phyloP scores from a whole-genome alignment of 805 yeast species.

The Torulaspora microellipsoides region DNA sequence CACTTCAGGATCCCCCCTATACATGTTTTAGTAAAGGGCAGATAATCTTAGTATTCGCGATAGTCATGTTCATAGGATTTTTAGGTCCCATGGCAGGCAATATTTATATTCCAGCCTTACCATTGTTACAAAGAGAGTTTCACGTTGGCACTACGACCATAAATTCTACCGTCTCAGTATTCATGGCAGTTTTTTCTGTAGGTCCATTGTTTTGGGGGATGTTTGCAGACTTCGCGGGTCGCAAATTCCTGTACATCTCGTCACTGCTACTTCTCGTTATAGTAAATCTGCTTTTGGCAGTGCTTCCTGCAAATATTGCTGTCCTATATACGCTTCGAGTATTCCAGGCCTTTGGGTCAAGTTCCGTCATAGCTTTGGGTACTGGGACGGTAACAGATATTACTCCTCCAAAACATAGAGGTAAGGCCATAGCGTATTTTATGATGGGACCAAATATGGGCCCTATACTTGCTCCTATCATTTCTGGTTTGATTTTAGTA shows the following conservation, averaged over 20 bases:
- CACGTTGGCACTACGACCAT: constrained; percentile 40
- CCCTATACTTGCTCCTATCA: constrained; percentile 79
- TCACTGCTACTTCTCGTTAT: constrained; percentile 55
- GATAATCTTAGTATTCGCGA: constrained; percentile 32
- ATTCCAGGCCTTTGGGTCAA: constrained; percentile 80
- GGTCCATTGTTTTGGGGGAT: constrained; percentile 56
- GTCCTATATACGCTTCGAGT: constrained; percentile 62
- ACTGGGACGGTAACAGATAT: constrained; percentile 87
- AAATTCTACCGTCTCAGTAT: constrained; percentile 54
- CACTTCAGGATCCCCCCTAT: constrained; percentile 18
- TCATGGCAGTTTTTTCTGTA: constrained; percentile 52
- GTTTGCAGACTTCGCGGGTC: constrained; percentile 52
- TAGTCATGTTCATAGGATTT: constrained; percentile 48
- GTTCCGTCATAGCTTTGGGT: constrained; percentile 85
- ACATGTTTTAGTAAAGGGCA: constrained; percentile 36
- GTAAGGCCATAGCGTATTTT: constrained; percentile 76
- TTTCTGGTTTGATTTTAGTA: constrained; percentile 72
- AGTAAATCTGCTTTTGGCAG: constrained; percentile 62
- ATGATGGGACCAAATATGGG: constrained; percentile 87
- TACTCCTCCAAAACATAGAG: constrained; percentile 61
- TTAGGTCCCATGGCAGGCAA: constrained; percentile 56
- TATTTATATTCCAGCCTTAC: constrained; percentile 52
- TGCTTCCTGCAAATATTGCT: constrained; percentile 57
- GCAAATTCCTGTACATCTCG: constrained; percentile 59
- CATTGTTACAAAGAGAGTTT: constrained; percentile 41